A percentile compares a stretch with the other conserved stretches of the same genome.
Evolutionary conservation across 2,329 filamentous ascomycete species (phyloP).

Genomic region (Penicillium palitans): DNA sequence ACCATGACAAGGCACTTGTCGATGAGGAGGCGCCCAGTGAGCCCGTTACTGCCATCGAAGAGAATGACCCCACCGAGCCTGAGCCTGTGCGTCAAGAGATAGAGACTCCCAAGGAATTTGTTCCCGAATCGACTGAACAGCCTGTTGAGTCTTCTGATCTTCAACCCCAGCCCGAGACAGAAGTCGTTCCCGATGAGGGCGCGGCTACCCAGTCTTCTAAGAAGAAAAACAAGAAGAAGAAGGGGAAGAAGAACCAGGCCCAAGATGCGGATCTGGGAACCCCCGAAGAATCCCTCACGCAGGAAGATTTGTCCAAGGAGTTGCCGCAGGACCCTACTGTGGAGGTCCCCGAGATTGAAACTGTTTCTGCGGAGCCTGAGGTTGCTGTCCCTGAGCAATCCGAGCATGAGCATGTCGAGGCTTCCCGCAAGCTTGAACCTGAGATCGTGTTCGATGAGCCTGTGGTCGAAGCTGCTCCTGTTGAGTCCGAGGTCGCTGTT

Average conservation of each 20-base stretch:
- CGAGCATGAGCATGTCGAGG: not conserved
- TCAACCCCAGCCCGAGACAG: slow-evolving; percentile 7
- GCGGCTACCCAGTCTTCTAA: slow-evolving; percentile 22
- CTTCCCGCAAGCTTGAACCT: no score
- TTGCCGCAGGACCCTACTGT: not conserved
- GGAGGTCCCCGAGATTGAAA: slow-evolving; percentile 4
- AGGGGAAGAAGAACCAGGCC: slow-evolving; percentile 33
- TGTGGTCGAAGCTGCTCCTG: not conserved
- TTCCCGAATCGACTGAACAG: slow-evolving; percentile 6
- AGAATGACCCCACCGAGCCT: not conserved
- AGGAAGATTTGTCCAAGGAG: slow-evolving; percentile 9
- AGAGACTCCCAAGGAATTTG: slow-evolving; percentile 6
- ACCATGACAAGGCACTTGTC: slow-evolving; percentile 4
- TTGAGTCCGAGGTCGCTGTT: not conserved
- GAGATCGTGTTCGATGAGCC: not conserved
- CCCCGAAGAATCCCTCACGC: slow-evolving; percentile 12
- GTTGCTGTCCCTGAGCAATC: not conserved
- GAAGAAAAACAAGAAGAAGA: slow-evolving; percentile 40
- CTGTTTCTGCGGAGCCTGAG: not conserved
- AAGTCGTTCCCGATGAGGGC: slow-evolving; percentile 18
- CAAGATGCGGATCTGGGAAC: slow-evolving; percentile 16
- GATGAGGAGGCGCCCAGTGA: slow-evolving; percentile 9
- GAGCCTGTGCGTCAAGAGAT: slow-evolving; percentile 1
- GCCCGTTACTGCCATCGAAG: slow-evolving; percentile 19
- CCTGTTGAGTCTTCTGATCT: not conserved